These are phyloP conservation scores for Trametes cubensis DNA, from an alignment of 768 basidiomycete genomes.

Conservation along the genomic window DNA sequence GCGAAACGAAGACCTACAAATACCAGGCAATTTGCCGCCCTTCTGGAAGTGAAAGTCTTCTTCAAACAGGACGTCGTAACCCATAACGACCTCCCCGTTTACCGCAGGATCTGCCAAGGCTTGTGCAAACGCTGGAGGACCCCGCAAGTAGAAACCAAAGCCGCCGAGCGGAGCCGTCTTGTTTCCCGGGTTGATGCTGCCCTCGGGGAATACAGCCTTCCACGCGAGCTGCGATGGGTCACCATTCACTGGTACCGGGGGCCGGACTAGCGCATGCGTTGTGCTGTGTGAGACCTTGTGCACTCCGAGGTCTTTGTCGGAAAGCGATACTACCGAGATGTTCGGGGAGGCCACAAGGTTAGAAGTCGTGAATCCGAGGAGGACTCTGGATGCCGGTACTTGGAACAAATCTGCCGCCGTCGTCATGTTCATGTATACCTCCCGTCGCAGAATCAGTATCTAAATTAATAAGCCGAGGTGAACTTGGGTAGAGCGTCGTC, in stretches of 20 bases:
- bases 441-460: no score
- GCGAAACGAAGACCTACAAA: slow-evolving; percentile 61
- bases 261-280: slow-evolving; percentile 34
- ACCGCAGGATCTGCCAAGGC: slow-evolving; percentile 31
- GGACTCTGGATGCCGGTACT: slow-evolving; percentile 15
- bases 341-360: slow-evolving; percentile 25
- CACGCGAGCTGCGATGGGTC: slow-evolving; percentile 42
- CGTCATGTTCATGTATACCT: slow-evolving; percentile 1
- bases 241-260: slow-evolving; percentile 30
- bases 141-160: slow-evolving; percentile 70
- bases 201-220: slow-evolving; percentile 63
- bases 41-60: slow-evolving; percentile 67
- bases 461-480: no score
- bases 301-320: slow-evolving; percentile 51
- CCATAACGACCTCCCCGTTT: slow-evolving; percentile 52
- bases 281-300: slow-evolving; percentile 48
- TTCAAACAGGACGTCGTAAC: slow-evolving; percentile 69
- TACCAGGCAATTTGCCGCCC: slow-evolving; percentile 77
- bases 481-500: no score
- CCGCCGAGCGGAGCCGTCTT: slow-evolving; percentile 55
- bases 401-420: slow-evolving; percentile 3
- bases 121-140: slow-evolving; percentile 47
- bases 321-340: slow-evolving; percentile 37
- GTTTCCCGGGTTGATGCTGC: slow-evolving; percentile 59
- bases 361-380: slow-evolving; percentile 48